Conservation (phyloP, 225 moss, liverwort and hornwort species). For the Ulota crispa region DNA sequence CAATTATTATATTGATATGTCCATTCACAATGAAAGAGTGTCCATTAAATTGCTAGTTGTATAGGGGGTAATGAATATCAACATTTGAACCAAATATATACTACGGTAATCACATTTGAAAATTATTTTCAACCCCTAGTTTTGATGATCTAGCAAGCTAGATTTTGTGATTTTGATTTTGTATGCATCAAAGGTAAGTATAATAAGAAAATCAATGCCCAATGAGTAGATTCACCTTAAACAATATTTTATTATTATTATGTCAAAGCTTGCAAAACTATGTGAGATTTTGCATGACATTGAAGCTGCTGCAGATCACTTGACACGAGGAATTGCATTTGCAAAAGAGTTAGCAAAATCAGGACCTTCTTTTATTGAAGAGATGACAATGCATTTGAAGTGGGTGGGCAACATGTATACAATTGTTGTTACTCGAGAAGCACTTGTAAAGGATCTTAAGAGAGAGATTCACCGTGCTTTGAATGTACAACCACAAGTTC, state of each 20-base stretch:
- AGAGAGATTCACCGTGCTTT: constrained; percentile 27
- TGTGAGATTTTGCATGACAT: constrained; percentile 52
- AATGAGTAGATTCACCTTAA: not conserved
- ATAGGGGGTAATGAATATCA: not conserved
- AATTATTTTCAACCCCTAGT: fast-evolving
- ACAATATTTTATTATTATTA: not conserved
- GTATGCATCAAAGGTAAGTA: fast-evolving
- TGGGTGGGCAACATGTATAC: constrained; percentile 59
- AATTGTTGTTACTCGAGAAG: constrained; percentile 27
- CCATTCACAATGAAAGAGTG: constrained; percentile 28
- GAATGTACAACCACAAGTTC: constrained; percentile 42
- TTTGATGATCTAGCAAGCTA: not conserved
- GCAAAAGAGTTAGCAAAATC: constrained; percentile 33
- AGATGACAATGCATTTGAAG: constrained; percentile 59
- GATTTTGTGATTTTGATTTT: no score
- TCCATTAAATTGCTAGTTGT: constrained; percentile 17
- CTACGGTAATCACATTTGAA: fast-evolving
- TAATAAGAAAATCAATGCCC: not conserved
- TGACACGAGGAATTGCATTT: constrained; percentile 32
- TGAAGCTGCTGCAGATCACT: constrained; percentile 25
- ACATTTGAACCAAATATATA: not conserved
- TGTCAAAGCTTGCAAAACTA: constrained; percentile 49
- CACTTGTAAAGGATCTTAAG: constrained; percentile 39
- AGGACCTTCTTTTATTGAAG: constrained; percentile 22
- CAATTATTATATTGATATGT: not conserved